phyloP scores from a whole-genome alignment of 2,329 filamentous ascomycete species.

The Colletotrichum horii region DNA sequence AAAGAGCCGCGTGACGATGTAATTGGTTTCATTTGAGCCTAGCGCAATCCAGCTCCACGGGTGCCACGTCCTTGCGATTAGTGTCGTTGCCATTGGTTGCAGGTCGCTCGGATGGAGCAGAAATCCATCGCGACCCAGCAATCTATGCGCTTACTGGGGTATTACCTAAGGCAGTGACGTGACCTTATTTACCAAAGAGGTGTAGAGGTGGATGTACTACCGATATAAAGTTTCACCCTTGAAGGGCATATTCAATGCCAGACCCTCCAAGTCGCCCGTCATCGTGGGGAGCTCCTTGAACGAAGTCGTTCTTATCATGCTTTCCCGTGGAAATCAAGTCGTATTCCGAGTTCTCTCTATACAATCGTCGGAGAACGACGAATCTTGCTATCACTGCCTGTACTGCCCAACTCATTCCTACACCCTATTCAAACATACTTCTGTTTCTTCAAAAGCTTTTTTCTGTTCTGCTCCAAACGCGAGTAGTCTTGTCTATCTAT shows the following conservation, averaged over 20 bases:
- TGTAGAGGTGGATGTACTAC: not conserved
- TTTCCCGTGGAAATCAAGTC: not conserved
- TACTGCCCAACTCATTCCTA: not conserved
- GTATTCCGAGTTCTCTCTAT: not conserved
- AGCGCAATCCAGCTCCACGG: slow-evolving; percentile 18
- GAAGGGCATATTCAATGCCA: not conserved
- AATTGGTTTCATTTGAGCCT: slow-evolving; percentile 21
- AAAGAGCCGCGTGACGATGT: slow-evolving; percentile 19
- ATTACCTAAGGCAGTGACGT: slow-evolving; percentile 1
- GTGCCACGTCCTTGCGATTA: slow-evolving; percentile 7
- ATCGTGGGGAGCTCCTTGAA: not conserved
- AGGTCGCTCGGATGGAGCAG: slow-evolving; percentile 4
- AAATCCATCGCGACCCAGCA: not conserved
- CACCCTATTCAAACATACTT: not conserved
- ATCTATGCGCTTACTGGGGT: not conserved
- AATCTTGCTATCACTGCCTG: not conserved
- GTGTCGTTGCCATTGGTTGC: slow-evolving; percentile 9
- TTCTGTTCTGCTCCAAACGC: not conserved
- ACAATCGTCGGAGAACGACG: not conserved
- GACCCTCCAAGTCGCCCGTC: not conserved
- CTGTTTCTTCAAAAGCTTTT: not conserved
- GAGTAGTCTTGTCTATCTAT: not conserved
- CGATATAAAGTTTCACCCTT: not conserved
- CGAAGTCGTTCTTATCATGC: not conserved
- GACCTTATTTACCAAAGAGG: not conserved